Conservation (phyloP, 805 yeast species). For the Saccharomycopsis schoenii region DNA sequence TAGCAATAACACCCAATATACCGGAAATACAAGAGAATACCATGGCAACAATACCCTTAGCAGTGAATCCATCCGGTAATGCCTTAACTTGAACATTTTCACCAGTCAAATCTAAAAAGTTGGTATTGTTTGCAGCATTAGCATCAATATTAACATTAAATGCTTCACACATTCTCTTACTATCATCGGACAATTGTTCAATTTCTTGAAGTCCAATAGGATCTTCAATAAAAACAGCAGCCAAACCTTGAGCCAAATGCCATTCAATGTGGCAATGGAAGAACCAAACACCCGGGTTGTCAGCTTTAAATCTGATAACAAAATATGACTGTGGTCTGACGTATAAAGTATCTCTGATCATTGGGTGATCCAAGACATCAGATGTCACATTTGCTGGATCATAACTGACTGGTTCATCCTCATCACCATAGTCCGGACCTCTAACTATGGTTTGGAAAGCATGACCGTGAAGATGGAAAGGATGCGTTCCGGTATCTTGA, state of each 20-base stretch:
- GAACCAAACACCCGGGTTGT: conserved; percentile 97
- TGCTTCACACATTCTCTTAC: conserved; percentile 48
- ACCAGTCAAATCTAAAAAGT: conserved; percentile 61
- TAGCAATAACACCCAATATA: conserved; percentile 65
- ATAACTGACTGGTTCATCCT: conserved; percentile 45
- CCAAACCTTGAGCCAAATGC: conserved; percentile 95
- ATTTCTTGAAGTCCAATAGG: conserved; percentile 55
- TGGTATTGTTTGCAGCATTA: conserved; percentile 76
- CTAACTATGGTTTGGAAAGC: conserved; percentile 75
- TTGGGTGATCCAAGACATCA: conserved; percentile 62
- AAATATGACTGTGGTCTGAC: conserved; percentile 79
- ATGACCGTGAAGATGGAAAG: conserved; percentile 93
- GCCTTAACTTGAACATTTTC: conserved; percentile 56
- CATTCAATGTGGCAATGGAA: conserved; percentile 99
- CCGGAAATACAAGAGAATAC: conserved; percentile 86
- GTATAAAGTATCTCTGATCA: conserved; percentile 73
- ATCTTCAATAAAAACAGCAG: conserved; percentile 71
- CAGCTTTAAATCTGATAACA: conserved; percentile 79
- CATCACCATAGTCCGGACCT: conserved; percentile 46
- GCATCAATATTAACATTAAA: conserved; percentile 49
- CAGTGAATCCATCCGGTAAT: conserved; percentile 87
- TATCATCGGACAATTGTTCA: conserved; percentile 55
- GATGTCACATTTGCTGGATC: conserved; percentile 39
- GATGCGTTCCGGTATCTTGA: conserved; percentile 86
- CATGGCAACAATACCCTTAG: conserved; percentile 89